phyloP scores from a whole-genome alignment of 257 asterid genomes.

The Fraxinus excelsior region DNA sequence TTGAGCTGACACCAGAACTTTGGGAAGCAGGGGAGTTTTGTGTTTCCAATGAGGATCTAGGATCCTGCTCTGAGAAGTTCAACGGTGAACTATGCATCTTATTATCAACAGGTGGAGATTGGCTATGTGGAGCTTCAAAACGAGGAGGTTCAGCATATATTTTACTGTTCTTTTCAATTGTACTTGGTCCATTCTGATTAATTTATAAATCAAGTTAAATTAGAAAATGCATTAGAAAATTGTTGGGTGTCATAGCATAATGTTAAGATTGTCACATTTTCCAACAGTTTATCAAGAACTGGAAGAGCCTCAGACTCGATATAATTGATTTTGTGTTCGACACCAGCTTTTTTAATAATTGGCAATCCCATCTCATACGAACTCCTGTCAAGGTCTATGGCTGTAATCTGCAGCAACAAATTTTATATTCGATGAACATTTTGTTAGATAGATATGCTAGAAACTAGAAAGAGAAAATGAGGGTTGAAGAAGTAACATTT shows the following conservation, averaged over 20 bases:
- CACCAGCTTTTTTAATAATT: too few relatives aligned
- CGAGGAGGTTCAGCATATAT: slow-evolving; percentile 44
- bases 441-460: too few relatives aligned
- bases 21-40: slow-evolving; percentile 37
- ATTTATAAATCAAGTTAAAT: slow-evolving; percentile 16
- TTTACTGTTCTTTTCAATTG: slow-evolving; percentile 42
- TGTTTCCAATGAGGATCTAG: slow-evolving; percentile 36
- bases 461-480: too few relatives aligned
- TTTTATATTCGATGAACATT: too few relatives aligned
- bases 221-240: neutral
- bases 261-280: neutral
- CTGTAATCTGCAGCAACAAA: too few relatives aligned
- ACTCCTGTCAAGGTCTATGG: too few relatives aligned
- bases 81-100: slow-evolving; percentile 34
- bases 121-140: slow-evolving; percentile 35
- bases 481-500: too few relatives aligned
- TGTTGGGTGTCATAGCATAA: neutral
- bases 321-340: too few relatives aligned
- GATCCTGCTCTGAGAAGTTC: slow-evolving; percentile 39
- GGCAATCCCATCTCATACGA: too few relatives aligned
- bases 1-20: slow-evolving; percentile 36
- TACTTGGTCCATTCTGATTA: slow-evolving; percentile 67
- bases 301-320: too few relatives aligned
- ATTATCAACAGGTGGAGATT: slow-evolving; percentile 38
- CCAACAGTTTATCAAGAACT: too few relatives aligned